Base-by-base conservation (phyloP, 805 yeast genomes). In the Yamadazyma scolyti region DNA sequence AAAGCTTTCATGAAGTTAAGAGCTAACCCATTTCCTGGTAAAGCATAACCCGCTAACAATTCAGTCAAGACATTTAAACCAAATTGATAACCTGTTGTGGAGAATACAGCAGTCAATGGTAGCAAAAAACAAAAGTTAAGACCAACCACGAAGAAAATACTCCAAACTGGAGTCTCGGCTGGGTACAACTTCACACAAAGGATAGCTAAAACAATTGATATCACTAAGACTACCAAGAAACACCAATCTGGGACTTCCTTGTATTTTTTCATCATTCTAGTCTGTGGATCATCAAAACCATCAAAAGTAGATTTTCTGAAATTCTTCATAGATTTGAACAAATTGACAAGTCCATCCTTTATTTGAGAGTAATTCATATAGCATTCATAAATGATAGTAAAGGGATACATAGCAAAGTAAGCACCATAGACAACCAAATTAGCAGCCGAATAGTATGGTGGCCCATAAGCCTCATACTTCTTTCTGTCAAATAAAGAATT, bases 181-280 rank as follows among this genome's bases (percentile, higher is more conserved):
- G 74, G 74, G 29, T 64, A 72, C 6, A 65, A 40, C 30, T 62
- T 45, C 9, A 74, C 75, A 36, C 69, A 60, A 0, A 65, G 40
- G n/a, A 73, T 51, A 52, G 65, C 52, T 22, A 72, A 53, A 3
- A 63, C 46, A 8, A 75, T 56, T n/a, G 78, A 59, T 13, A 62
- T 40, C 11, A 75, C 35, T 27, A 78, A 60, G 9, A 73, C 56
- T 2, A 53, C 36, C 6, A 57, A 42, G 43, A 70, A 80, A 82
- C 86, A 79, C 78, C 79, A 76, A 40, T 77, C 82, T 2, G 93
- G 90, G 12, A 78, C 85, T 41, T 81, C 86, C 22, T 68, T 67
- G 51, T 81, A 79, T 33, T 56, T 60, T 28, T 65, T 38, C 79
- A 77, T 77, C 69, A 75, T 73, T 28, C 59, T 59, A 31, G 75